Evolutionary conservation across 225 moss, liverwort and hornwort species (phyloP).

Genomic region (Pseudisothecium myosuroides): DNA sequence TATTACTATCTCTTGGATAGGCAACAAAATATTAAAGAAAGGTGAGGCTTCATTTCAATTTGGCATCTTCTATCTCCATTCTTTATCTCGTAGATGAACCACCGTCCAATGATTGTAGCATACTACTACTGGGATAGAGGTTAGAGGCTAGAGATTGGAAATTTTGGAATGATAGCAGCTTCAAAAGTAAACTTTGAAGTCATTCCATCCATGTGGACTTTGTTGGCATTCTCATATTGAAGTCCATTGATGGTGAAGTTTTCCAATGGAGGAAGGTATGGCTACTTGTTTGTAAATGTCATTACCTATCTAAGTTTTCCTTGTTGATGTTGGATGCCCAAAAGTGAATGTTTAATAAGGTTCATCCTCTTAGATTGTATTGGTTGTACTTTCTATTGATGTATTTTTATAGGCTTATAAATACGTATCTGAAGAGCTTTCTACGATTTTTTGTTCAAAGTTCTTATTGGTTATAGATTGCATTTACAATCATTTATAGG

Average conservation of each 20-base stretch:
- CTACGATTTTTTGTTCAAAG: background rate
- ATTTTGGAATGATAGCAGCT: constrained; percentile 85
- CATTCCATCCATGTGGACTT: constrained; percentile 82
- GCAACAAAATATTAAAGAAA: constrained; percentile 56
- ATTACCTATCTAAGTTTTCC: background rate
- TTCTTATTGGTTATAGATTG: background rate
- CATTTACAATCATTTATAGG: constrained; percentile 19
- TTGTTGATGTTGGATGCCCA: background rate
- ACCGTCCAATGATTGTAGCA: constrained; percentile 94
- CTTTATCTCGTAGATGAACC: constrained; percentile 39
- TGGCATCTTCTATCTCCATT: background rate
- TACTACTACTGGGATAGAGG: constrained; percentile 67
- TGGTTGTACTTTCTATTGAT: background rate
- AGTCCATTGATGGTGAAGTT: constrained; percentile 71
- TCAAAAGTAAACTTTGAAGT: constrained; percentile 89
- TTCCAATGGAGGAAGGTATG: constrained; percentile 90
- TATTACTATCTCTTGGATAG: constrained; percentile 51
- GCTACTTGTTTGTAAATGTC: background rate
- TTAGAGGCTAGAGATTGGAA: background rate
- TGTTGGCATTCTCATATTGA: constrained; percentile 66
- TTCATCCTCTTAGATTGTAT: background rate
- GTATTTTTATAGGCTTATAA: background rate
- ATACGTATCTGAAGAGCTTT: background rate
- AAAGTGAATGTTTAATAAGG: background rate
- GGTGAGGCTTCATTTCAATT: constrained; percentile 10